Percentiles rank a stretch among this genome's conserved stretches.
Evolutionary conservation across 192 early-diverging fungal species (phyloP).

Genomic region (Coemansia sp.): DNA sequence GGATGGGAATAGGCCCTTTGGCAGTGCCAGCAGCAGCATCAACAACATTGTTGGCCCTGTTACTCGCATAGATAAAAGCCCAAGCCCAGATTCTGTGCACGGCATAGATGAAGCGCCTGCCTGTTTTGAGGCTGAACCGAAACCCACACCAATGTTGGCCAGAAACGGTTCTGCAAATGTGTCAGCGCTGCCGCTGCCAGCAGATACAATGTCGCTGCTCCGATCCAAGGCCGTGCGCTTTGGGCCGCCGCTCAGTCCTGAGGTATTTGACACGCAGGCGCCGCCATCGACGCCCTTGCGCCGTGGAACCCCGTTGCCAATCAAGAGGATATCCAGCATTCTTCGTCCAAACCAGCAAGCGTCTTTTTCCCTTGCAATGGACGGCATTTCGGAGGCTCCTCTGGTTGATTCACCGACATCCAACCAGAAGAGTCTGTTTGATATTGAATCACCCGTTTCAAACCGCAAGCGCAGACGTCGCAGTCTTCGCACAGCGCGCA

Average conservation of each 20-base stretch:
- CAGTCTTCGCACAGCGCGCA: constrained; percentile 13
- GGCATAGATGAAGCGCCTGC: no score
- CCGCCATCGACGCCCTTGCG: constrained; percentile 60
- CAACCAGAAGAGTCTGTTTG: constrained; percentile 5
- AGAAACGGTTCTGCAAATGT: constrained; percentile 16
- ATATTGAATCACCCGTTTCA: constrained; percentile 24
- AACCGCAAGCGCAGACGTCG: constrained; percentile 23
- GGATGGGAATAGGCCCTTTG: not conserved
- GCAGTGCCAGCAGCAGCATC: not conserved
- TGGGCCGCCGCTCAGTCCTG: constrained; percentile 62
- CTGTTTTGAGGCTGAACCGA: not conserved
- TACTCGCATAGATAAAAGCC: no score
- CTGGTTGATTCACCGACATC: not conserved
- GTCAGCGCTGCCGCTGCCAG: not conserved
- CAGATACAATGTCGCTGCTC: not conserved
- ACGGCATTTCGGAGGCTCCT: not conserved
- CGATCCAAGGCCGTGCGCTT: constrained; percentile 48
- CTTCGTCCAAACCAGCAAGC: constrained; percentile 15
- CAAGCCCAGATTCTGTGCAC: no score
- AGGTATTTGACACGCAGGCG: constrained; percentile 58
- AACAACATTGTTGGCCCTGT: not conserved
- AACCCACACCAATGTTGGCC: not conserved
- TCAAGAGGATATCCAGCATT: constrained; percentile 35
- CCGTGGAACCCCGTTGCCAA: constrained; percentile 56
- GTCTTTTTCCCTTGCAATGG: not conserved